Percentiles rank a stretch among this genome's conserved stretches.
phyloP scores from a whole-genome alignment of 2,329 filamentous ascomycete species.

The Talaromyces sp. region DNA sequence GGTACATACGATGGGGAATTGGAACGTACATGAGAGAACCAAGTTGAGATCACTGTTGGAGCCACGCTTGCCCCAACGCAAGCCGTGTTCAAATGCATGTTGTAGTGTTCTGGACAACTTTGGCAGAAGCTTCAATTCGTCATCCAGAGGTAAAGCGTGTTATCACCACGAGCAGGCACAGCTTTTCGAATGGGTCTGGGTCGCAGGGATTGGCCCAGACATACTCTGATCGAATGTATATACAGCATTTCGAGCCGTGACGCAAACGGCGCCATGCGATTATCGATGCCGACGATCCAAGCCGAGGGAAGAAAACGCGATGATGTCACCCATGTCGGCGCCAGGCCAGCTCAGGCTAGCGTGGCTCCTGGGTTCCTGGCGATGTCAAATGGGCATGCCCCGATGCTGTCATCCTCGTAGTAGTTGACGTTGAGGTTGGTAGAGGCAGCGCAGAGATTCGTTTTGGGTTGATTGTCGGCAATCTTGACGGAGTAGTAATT shows the following conservation, averaged over 20 bases:
- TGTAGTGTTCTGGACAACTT: neutral
- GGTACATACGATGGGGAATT: neutral
- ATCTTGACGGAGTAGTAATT: no score
- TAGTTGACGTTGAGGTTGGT: neutral
- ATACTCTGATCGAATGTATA: neutral
- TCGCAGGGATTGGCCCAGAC: neutral
- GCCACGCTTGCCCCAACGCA: constrained; percentile 79
- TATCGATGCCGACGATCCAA: neutral
- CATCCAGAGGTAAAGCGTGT: neutral
- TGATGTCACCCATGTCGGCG: neutral
- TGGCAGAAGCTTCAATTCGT: neutral
- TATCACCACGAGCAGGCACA: neutral
- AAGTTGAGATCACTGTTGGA: constrained; percentile 80
- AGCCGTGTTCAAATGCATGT: constrained; percentile 70
- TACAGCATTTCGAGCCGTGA: neutral
- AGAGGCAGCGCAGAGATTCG: no score
- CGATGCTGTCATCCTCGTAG: neutral
- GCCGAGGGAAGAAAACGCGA: neutral
- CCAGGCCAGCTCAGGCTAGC: neutral
- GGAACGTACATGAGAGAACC: constrained; percentile 72
- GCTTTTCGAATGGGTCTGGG: neutral
- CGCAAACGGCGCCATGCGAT: neutral
- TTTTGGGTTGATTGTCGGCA: no score
- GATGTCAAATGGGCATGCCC: neutral
- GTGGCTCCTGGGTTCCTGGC: neutral